A percentile compares a stretch with the other conserved stretches of the same genome.
These are phyloP conservation scores for Globisporangium barbulae DNA, from an alignment of 352 stramenopile species.

Conservation along the genomic window DNA sequence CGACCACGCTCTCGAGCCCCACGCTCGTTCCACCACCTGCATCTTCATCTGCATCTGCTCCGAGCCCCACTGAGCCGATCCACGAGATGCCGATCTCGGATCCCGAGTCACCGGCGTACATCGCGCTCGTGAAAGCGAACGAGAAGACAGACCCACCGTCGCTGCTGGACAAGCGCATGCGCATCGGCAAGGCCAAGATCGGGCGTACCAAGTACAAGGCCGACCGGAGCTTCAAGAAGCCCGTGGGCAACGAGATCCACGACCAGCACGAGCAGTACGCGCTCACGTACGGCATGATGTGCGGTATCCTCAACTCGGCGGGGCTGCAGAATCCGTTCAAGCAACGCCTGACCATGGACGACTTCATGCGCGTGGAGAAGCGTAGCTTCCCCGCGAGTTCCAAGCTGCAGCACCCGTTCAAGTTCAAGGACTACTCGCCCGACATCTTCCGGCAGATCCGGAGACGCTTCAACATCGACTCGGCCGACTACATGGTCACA, in stretches of 20 bases:
- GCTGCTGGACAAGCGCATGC: slow-evolving; percentile 52
- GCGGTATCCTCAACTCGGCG: slow-evolving; percentile 95
- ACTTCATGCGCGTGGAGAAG: slow-evolving; percentile 89
- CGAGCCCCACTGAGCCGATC: slow-evolving; percentile 6
- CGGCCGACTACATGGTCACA: slow-evolving; percentile 90
- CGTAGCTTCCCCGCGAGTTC: slow-evolving; percentile 67
- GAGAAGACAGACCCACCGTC: slow-evolving; percentile 42
- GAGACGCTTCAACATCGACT: slow-evolving; percentile 69
- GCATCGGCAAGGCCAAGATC: slow-evolving; percentile 51
- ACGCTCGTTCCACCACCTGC: not conserved
- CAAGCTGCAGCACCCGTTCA: slow-evolving; percentile 81
- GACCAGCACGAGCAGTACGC: slow-evolving; percentile 95
- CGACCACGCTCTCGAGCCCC: slow-evolving; percentile 10
- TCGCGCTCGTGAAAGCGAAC: slow-evolving; percentile 39
- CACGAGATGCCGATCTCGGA: slow-evolving; percentile 27
- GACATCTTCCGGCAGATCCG: slow-evolving; percentile 84
- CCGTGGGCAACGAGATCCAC: slow-evolving; percentile 72
- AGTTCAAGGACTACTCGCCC: slow-evolving; percentile 93
- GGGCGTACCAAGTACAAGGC: slow-evolving; percentile 50
- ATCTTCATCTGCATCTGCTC: not conserved
- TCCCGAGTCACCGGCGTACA: slow-evolving; percentile 35
- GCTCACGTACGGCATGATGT: slow-evolving; percentile 98
- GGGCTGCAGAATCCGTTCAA: slow-evolving; percentile 79
- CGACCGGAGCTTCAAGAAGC: slow-evolving; percentile 63
- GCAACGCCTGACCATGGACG: slow-evolving; percentile 84